These are phyloP conservation scores for Rutstroemia sp. DNA, from an alignment of 2,329 filamentous ascomycete species.

Conservation along the genomic window DNA sequence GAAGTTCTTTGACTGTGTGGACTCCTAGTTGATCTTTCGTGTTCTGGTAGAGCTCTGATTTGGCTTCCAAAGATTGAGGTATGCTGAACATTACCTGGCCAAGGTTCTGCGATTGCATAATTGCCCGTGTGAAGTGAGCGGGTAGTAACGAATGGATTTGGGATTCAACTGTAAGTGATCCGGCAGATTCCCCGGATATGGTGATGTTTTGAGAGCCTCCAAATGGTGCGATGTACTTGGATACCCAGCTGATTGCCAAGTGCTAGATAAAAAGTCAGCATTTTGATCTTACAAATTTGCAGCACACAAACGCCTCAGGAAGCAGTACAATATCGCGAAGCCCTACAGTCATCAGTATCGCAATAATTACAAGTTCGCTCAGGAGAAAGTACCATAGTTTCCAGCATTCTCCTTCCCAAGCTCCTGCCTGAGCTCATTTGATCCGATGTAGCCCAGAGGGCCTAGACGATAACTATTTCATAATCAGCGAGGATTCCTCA, in stretches of 20 bases:
- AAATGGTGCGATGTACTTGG: conserved; percentile 47
- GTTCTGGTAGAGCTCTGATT: background rate
- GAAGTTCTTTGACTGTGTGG: conserved; percentile 1
- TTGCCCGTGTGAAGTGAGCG: conserved; percentile 1
- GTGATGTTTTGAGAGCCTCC: conserved; percentile 52
- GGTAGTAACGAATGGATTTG: conserved; percentile 9
- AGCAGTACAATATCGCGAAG: background rate
- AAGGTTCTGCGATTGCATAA: conserved; percentile 12
- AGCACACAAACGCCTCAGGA: no score
- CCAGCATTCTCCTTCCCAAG: conserved; percentile 3
- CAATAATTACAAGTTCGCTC: no score
- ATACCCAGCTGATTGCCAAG: conserved; percentile 50
- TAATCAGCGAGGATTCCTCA: background rate
- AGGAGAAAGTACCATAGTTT: background rate
- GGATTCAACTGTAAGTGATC: conserved; percentile 19
- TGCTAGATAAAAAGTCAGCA: conserved; percentile 29
- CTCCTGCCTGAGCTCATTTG: conserved; percentile 3
- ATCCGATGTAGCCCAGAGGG: conserved; percentile 9
- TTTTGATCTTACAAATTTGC: no score
- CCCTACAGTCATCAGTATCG: no score
- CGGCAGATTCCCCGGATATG: conserved; percentile 50
- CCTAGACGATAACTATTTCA: conserved; percentile 9
- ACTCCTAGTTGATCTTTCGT: conserved; percentile 1
- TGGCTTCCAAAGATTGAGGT: conserved; percentile 1
- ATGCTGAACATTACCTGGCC: background rate